These are phyloP conservation scores for Leishmania major DNA, from an alignment of 208 protist species.

Conservation along the genomic window DNA sequence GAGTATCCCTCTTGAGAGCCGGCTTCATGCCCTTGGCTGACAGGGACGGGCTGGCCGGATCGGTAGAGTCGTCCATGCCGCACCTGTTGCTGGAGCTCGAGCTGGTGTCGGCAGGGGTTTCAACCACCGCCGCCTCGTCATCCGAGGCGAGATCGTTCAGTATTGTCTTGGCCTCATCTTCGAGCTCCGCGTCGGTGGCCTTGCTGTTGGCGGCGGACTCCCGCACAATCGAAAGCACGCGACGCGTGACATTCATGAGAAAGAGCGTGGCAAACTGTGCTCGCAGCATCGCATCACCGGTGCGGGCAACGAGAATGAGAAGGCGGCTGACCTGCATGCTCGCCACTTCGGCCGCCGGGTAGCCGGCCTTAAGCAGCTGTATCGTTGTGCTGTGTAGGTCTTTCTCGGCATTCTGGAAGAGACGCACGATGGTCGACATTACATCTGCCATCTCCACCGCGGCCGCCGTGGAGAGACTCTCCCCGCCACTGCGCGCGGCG, in stretches of 20 bases:
- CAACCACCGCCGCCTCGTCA: not conserved
- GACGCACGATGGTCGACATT: conserved; percentile 56
- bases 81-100: conserved; percentile 9
- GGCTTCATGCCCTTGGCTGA: conserved; percentile 10
- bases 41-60: not conserved
- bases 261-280: conserved; percentile 75
- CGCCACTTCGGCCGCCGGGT: conserved; percentile 53
- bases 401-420: conserved; percentile 56
- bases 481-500: conserved; percentile 24
- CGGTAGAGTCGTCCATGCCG: conserved; percentile 9
- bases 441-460: conserved; percentile 61
- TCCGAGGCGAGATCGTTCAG: conserved; percentile 39
- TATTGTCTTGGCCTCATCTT: conserved; percentile 43
- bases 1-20: conserved; percentile 9
- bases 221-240: conserved; percentile 80
- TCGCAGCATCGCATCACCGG: conserved; percentile 60
- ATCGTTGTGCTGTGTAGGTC: conserved; percentile 32
- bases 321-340: conserved; percentile 56
- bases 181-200: conserved; percentile 49
- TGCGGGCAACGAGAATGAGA: conserved; percentile 56
- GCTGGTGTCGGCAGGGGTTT: not conserved
- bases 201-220: conserved; percentile 52
- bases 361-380: conserved; percentile 47
- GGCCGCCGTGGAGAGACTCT: conserved; percentile 65
- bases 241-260: conserved; percentile 85